Base-by-base conservation (phyloP, 257 asterid genomes). In the Nyctanthes arbortristis region DNA sequence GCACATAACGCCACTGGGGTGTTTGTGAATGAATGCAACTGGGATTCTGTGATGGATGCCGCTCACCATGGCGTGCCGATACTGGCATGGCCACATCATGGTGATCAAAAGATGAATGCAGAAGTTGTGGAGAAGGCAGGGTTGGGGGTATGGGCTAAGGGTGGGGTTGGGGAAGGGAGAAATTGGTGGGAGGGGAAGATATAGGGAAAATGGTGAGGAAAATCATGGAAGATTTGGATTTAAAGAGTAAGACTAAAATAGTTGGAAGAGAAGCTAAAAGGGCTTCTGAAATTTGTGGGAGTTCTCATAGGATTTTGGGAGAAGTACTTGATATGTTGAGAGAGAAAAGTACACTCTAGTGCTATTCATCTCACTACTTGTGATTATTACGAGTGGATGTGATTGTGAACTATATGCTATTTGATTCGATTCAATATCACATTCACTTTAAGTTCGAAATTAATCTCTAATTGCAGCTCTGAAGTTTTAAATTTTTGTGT, bases 41-140 rank as follows among this genome's bases (percentile, higher is more conserved):
- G 91, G 86, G 77, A 67, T 25, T 78, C 85, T 1, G 78, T 82
- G 20, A 82, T 79, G 79, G 79, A 78, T 20, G 86, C 86, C 4
- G 85, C 85, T 57, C n/a, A 59, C 68, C 29, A 61, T 35, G 86
- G 88, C 27, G 80, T 82, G 18, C 82, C 83, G 0, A 58, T 78
- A 31, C 57, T 85, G 71, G 83, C 85, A 22, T 82, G 87, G 87
- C 91, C 91, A 11, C 80, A 72, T 25, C 81, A 80, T 43, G 85
- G 88, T 20, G 87, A 83, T 45, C 88, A 80, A 28, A 77, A 57
- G 80, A 73, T 83, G 70, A 82, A 82, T 66, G 84, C 88, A 32
- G 81, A 70, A 56, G 76, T 57, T 25, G 75, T 74, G 9, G 81
- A 78, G 66, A 74, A 67, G 65, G 77, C 60, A 11, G 84, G 86